These are phyloP conservation scores for Brachypodium distachyon DNA, from an alignment of 202 grass and related monocot species.

Conservation along the genomic window DNA sequence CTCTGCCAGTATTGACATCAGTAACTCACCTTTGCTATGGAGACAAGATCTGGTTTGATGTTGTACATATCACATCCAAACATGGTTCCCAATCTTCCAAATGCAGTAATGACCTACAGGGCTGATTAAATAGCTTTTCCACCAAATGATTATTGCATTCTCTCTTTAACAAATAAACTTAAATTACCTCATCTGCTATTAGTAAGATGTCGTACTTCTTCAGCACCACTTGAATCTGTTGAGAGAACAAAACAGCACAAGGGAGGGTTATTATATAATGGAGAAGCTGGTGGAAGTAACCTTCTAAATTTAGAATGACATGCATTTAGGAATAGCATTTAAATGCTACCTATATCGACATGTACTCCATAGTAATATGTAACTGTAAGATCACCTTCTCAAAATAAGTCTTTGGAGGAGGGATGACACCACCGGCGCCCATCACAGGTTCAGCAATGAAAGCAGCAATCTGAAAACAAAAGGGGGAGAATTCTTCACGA, in stretches of 20 bases:
- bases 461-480: slow-evolving; percentile 73
- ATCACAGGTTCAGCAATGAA: slow-evolving; percentile 99
- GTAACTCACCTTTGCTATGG: slow-evolving; percentile 72
- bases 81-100: slow-evolving; percentile 89
- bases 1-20: background rate
- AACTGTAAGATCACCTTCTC: slow-evolving; percentile 50
- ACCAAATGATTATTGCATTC: background rate
- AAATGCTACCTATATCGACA: background rate
- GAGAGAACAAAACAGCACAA: background rate
- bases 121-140: background rate
- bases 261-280: too few species aligned
- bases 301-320: too few species aligned
- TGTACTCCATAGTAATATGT: background rate
- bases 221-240: slow-evolving; percentile 72
- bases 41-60: slow-evolving; percentile 93
- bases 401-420: slow-evolving; percentile 90
- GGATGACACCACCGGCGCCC: slow-evolving; percentile 92
- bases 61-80: slow-evolving; percentile 89
- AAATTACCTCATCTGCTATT: slow-evolving; percentile 82
- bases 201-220: slow-evolving; percentile 95
- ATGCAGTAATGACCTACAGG: slow-evolving; percentile 86
- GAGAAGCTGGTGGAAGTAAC: too few species aligned
- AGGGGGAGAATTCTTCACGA: background rate
- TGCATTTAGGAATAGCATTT: too few species aligned
- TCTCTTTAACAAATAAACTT: background rate